Percentiles rank a stretch among this genome's conserved stretches.
These are phyloP conservation scores for Russula griseocarnosa DNA, from an alignment of 768 basidiomycete genomes.

Conservation along the genomic window DNA sequence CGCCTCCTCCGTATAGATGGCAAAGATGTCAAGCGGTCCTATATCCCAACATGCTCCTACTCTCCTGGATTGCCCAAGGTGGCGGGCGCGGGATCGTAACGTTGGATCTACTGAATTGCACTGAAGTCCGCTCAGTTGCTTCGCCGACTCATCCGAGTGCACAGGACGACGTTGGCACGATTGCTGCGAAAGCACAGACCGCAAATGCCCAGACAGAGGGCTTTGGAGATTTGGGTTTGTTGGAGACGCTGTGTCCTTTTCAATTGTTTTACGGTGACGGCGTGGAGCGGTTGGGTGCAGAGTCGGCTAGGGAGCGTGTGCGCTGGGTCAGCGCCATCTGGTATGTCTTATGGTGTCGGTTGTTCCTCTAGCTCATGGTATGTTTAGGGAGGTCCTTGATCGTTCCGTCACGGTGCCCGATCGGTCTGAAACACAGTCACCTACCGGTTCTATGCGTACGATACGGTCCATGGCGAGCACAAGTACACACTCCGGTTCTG, in stretches of 20 bases:
- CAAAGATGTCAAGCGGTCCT: conserved; percentile 76
- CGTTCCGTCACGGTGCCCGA: conserved; percentile 51
- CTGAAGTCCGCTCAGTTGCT: conserved; percentile 76
- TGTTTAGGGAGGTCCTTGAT: conserved; percentile 71
- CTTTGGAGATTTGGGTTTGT: conserved; percentile 42
- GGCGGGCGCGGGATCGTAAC: conserved; percentile 84
- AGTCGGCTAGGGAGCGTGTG: conserved; percentile 79
- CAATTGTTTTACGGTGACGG: conserved; percentile 89
- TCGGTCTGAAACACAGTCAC: conserved; percentile 48
- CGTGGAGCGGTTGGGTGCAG: conserved; percentile 83
- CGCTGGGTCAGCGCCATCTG: conserved; percentile 91
- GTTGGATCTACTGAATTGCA: conserved; percentile 81
- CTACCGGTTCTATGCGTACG: conserved; percentile 60
- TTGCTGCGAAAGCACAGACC: conserved; percentile 68
- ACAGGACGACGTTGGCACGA: conserved; percentile 80
- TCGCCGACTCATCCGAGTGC: conserved; percentile 79
- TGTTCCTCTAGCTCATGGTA: background rate
- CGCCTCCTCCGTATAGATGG: conserved; percentile 71
- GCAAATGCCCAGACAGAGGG: conserved; percentile 39
- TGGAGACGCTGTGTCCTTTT: conserved; percentile 82
- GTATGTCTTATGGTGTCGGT: conserved; percentile 41
- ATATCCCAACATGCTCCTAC: conserved; percentile 77
- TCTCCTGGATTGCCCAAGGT: conserved; percentile 83
- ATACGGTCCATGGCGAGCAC: conserved; percentile 54
- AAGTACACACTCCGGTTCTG: conserved; percentile 47